phyloP scores from a whole-genome alignment of 306 rosid genomes.

The Senna tora region DNA sequence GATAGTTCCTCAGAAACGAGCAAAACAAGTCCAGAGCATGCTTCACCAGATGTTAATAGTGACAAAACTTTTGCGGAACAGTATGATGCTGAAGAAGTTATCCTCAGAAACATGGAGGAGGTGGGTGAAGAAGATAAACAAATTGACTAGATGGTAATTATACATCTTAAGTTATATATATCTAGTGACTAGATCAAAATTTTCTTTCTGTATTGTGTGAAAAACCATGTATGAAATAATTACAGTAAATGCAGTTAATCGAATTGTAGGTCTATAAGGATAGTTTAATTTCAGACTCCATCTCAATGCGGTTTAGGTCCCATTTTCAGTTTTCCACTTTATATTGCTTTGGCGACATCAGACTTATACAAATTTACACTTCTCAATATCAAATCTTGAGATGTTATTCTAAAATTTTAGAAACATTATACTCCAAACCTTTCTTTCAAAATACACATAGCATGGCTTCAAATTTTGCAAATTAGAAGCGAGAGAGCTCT shows the following conservation, averaged over 20 bases:
- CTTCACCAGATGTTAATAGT: slow-evolving; percentile 40
- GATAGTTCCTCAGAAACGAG: slow-evolving; percentile 44
- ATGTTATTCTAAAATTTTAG: not conserved
- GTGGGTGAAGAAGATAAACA: slow-evolving; percentile 61
- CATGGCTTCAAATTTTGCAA: not conserved
- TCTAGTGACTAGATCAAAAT: slow-evolving; percentile 49
- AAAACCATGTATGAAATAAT: slow-evolving; percentile 58
- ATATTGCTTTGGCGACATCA: not conserved
- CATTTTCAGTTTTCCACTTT: slow-evolving; percentile 6
- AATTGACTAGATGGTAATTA: slow-evolving; percentile 39
- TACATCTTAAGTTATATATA: slow-evolving; percentile 41
- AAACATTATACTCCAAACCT: not conserved
- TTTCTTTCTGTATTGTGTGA: slow-evolving; percentile 55
- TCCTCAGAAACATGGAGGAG: slow-evolving; percentile 46
- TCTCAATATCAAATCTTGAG: not conserved
- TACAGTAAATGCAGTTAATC: slow-evolving; percentile 47
- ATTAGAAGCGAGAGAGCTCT: not conserved
- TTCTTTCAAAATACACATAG: too few species aligned
- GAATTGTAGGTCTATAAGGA: slow-evolving; percentile 11
- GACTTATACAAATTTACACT: not conserved
- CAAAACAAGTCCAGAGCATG: slow-evolving; percentile 47
- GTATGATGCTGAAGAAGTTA: slow-evolving; percentile 51
- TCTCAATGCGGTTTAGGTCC: slow-evolving; percentile 11
- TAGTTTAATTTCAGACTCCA: not conserved
- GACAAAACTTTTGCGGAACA: slow-evolving; percentile 52